Percentiles rank a stretch among this genome's conserved stretches.
phyloP scores from a whole-genome alignment of 441 rosid genomes.

The Populus hybrid region DNA sequence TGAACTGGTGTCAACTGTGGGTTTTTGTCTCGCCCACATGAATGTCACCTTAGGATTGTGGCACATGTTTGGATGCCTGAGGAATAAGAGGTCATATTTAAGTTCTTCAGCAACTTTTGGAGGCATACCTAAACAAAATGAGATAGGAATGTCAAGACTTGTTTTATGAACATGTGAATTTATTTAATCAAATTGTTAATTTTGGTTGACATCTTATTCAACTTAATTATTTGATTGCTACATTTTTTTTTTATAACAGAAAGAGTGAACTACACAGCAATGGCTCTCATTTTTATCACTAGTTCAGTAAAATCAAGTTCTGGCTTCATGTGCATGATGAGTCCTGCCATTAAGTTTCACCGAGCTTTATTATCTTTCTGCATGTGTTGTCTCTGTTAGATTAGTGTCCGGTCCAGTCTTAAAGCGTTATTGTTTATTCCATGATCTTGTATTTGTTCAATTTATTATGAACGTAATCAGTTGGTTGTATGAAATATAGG shows the following conservation, averaged over 20 bases:
- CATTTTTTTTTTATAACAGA: no score
- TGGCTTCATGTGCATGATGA: not conserved
- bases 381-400: not conserved
- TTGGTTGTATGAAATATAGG: constrained; percentile 39
- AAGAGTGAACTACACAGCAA: not conserved
- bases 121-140: not conserved
- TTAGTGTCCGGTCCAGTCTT: not conserved
- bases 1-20: not conserved
- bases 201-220: no score
- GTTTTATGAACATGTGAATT: not conserved
- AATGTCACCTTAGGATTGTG: not conserved
- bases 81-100: not conserved
- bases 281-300: not conserved
- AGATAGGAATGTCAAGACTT: not conserved
- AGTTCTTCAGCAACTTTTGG: not conserved
- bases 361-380: not conserved
- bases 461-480: not conserved
- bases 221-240: no score
- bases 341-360: not conserved
- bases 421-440: not conserved
- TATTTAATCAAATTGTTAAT: not conserved
- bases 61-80: not conserved
- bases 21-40: not conserved
- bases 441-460: not conserved
- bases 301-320: not conserved